Percentiles rank a stretch among this genome's conserved stretches.
Conservation (phyloP, 371 early-diverging fungal species). For the Lichtheimia corymbifera region DNA sequence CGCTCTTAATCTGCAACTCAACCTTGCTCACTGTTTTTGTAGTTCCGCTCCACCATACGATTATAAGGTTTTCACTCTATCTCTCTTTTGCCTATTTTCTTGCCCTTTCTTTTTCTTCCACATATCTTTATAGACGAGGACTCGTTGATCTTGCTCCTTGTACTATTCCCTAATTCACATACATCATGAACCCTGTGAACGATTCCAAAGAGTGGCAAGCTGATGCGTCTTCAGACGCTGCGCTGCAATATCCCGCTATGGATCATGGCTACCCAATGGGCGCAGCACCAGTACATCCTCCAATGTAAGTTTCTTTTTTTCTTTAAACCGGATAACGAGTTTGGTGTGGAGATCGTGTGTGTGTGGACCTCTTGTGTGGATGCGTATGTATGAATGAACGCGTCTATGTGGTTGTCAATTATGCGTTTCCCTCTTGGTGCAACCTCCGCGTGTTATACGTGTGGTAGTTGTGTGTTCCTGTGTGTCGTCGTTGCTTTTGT, state of each 20-base stretch:
- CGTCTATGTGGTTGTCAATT: not conserved
- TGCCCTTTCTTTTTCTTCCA: conserved; percentile 1
- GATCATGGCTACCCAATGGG: conserved; percentile 11
- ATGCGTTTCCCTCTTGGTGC: not conserved
- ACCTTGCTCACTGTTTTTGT: not conserved
- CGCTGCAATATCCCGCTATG: conserved; percentile 11
- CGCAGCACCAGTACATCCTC: conserved; percentile 13
- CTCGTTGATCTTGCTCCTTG: not conserved
- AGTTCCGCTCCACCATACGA: conserved; percentile 1
- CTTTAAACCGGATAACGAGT: not conserved
- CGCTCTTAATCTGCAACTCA: not conserved
- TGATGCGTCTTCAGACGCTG: not conserved
- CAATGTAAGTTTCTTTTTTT: conserved; percentile 18
- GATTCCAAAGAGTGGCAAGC: conserved; percentile 13
- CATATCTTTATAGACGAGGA: too few species aligned
- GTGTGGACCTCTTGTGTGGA: too few species aligned
- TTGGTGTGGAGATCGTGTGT: not conserved
- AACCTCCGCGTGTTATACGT: conserved; percentile 8
- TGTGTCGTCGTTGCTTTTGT: conserved; percentile 3
- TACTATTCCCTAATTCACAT: not conserved
- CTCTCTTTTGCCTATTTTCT: conserved; percentile 5
- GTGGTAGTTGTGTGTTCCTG: conserved; percentile 9
- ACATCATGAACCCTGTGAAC: conserved; percentile 9
- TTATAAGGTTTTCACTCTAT: conserved; percentile 6
- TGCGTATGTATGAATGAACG: not conserved